phyloP scores from a whole-genome alignment of 768 basidiomycete species.

The Russula emetica region DNA sequence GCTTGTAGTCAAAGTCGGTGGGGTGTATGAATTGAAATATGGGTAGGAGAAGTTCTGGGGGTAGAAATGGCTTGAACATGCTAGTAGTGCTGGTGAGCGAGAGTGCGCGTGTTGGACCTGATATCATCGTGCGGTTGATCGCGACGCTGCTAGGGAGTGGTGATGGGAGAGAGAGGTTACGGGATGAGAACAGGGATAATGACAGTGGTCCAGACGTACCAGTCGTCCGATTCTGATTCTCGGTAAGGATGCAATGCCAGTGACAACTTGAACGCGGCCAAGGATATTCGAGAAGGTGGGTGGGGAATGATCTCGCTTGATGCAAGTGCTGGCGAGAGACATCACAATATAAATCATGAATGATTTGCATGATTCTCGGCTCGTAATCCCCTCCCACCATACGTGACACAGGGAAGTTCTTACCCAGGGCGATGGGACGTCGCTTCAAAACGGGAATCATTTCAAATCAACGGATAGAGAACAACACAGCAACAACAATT shows the following conservation, averaged over 20 bases:
- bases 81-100: no score
- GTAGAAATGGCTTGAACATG: neutral
- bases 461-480: neutral
- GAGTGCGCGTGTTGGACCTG: neutral
- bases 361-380: neutral
- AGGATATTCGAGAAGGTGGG: neutral
- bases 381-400: neutral
- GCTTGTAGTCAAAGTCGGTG: slow-evolving; percentile 7
- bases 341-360: neutral
- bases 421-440: neutral
- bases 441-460: neutral
- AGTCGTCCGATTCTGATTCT: neutral
- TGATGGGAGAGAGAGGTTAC: neutral
- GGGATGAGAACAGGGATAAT: neutral
- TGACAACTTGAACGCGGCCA: neutral
- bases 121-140: neutral
- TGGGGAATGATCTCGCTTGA: neutral
- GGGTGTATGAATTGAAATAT: slow-evolving; percentile 16
- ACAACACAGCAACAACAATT: neutral
- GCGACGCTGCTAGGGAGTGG: neutral
- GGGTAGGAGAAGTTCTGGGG: slow-evolving; percentile 16
- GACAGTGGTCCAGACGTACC: neutral
- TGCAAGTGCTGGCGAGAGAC: no score
- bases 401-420: neutral
- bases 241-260: neutral